These are phyloP conservation scores for Flaveria ramosissima DNA, from an alignment of 129 eudicot species.

Conservation along the genomic window DNA sequence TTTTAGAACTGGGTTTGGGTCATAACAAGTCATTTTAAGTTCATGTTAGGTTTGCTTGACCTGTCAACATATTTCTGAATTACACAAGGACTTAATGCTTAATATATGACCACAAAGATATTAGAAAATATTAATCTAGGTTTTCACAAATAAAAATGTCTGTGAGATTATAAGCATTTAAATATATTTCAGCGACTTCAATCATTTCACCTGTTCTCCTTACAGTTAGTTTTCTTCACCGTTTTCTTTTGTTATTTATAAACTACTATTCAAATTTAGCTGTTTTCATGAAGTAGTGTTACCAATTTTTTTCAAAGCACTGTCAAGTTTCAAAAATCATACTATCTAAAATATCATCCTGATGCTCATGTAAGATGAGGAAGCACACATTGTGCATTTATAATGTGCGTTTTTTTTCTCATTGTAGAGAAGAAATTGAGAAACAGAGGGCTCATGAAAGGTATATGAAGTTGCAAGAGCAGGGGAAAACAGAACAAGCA, in stretches of 20 bases:
- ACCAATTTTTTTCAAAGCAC: background rate
- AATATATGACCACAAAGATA: background rate
- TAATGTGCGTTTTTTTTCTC: background rate
- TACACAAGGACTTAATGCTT: background rate
- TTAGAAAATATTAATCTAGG: background rate
- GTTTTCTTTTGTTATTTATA: background rate
- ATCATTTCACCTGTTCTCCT: background rate
- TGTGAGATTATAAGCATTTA: conserved; percentile 3
- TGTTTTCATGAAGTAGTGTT: background rate
- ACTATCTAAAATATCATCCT: background rate
- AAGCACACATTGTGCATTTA: background rate
- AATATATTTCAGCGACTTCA: background rate
- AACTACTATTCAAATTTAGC: background rate
- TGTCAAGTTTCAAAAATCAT: background rate
- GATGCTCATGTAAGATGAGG: background rate
- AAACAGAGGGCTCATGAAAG: conserved; percentile 94
- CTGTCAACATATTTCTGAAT: background rate
- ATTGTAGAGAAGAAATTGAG: conserved; percentile 85
- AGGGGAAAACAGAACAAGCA: conserved; percentile 97
- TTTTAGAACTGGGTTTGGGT: background rate
- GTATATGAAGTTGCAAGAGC: conserved; percentile 96
- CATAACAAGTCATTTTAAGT: background rate
- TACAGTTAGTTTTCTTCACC: background rate
- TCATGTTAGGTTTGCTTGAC: background rate
- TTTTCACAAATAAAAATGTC: background rate